A percentile compares a stretch with the other conserved stretches of the same genome.
Evolutionary conservation across 2,329 filamentous ascomycete genomes (phyloP).

Genomic region (Botrytis pseudocinerea): DNA sequence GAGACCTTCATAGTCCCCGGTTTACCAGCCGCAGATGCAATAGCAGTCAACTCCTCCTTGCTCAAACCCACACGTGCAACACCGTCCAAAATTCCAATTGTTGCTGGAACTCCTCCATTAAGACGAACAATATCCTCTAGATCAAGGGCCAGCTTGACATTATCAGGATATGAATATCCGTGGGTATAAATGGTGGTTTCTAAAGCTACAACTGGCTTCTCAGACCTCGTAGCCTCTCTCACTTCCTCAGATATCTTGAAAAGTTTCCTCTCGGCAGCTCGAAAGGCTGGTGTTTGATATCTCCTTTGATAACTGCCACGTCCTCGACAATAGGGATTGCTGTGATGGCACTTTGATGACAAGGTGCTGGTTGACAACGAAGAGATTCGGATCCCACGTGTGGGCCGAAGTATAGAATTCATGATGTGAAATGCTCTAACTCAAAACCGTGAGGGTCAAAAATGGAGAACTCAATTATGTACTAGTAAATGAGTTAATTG

Average conservation of each 20-base stretch:
- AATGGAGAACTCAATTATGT: neutral
- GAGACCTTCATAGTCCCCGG: conserved; percentile 78
- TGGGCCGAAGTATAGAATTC: conserved; percentile 19
- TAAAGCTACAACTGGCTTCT: conserved; percentile 83
- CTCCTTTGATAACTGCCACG: neutral
- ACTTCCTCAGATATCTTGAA: conserved; percentile 57
- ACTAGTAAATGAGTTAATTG: neutral
- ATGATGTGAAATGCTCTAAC: neutral
- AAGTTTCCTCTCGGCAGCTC: neutral
- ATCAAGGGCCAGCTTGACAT: conserved; percentile 69
- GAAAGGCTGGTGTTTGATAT: neutral
- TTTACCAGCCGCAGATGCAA: conserved; percentile 65
- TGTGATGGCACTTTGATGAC: neutral
- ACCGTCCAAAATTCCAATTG: conserved; percentile 84
- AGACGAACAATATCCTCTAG: conserved; percentile 79
- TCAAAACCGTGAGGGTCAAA: neutral
- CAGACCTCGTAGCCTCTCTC: conserved; percentile 68
- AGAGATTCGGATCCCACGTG: neutral
- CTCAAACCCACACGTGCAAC: conserved; percentile 77
- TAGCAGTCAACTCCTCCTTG: conserved; percentile 68
- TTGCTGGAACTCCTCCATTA: conserved; percentile 83
- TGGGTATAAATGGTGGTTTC: conserved; percentile 98
- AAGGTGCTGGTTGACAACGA: conserved; percentile 13
- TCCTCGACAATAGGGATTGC: neutral
- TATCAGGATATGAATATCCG: conserved; percentile 74